phyloP scores from a whole-genome alignment of 2,329 filamentous ascomycete genomes.

The Pseudocercospora fuligena region DNA sequence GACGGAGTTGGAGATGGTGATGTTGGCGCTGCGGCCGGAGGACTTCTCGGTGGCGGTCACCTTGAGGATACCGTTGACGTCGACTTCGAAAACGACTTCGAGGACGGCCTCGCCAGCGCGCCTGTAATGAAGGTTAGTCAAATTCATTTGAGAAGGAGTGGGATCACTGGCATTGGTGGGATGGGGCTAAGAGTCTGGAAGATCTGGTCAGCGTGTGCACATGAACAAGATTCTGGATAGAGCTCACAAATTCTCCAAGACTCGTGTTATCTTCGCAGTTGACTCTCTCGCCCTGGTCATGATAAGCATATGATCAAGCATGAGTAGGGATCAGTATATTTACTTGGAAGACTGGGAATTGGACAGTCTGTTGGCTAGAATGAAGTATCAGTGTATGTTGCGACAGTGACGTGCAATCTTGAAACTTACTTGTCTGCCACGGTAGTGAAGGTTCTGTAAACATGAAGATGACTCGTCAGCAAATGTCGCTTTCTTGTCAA shows the following conservation, averaged over 20 bases:
- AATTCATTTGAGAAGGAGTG: background rate
- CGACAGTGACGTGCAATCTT: background rate
- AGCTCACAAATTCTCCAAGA: too few relatives aligned
- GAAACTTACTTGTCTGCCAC: slow-evolving; percentile 54
- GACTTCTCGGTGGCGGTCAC: slow-evolving; percentile 99
- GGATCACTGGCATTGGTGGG: background rate
- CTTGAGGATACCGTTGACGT: slow-evolving; percentile 97
- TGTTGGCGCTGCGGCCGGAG: slow-evolving; percentile 96
- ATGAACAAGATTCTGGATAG: too few relatives aligned
- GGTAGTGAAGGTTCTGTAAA: slow-evolving; percentile 76
- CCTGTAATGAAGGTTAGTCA: background rate
- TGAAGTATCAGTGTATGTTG: background rate
- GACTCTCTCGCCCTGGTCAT: slow-evolving; percentile 65
- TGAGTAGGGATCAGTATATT: background rate
- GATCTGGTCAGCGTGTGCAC: too few relatives aligned
- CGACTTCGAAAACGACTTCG: slow-evolving; percentile 98
- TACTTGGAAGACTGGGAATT: slow-evolving; percentile 60
- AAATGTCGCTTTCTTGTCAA: slow-evolving; percentile 8
- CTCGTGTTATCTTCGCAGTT: slow-evolving; percentile 99
- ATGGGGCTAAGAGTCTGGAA: slow-evolving; percentile 54
- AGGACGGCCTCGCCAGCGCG: slow-evolving; percentile 86
- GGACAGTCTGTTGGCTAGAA: slow-evolving; percentile 65
- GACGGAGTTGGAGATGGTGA: slow-evolving; percentile 99
- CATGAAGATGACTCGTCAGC: background rate
- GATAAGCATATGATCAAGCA: background rate